Percentiles rank a stretch among this genome's conserved stretches.
These are phyloP conservation scores for Ophiocytium majus DNA, from an alignment of 352 stramenopile species.

Conservation along the genomic window DNA sequence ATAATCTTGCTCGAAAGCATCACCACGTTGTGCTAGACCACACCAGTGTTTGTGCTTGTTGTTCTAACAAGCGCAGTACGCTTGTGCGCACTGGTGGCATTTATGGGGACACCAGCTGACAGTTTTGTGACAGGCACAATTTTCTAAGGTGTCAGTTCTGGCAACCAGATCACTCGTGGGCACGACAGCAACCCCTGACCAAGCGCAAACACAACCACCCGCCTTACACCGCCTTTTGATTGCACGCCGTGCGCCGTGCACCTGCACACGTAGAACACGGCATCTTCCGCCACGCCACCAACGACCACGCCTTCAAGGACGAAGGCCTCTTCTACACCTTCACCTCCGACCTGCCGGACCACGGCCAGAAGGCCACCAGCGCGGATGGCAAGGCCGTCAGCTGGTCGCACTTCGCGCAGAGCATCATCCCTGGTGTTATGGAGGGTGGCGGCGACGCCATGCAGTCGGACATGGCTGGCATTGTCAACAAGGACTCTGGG, in stretches of 20 bases:
- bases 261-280: slow-evolving; percentile 27
- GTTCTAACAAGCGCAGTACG: background rate
- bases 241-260: too few species aligned
- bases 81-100: background rate
- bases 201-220: background rate
- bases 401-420: slow-evolving; percentile 21
- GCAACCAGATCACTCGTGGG: too few species aligned
- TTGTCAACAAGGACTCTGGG: slow-evolving; percentile 34
- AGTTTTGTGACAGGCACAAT: background rate
- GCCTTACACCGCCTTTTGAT: background rate
- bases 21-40: background rate
- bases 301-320: slow-evolving; percentile 49
- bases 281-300: slow-evolving; percentile 44
- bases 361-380: slow-evolving; percentile 32
- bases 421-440: slow-evolving; percentile 42
- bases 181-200: background rate
- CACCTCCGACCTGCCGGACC: slow-evolving; percentile 26
- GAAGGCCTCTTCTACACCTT: slow-evolving; percentile 46
- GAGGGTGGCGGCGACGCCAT: slow-evolving; percentile 18
- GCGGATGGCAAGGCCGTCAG: background rate
- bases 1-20: background rate
- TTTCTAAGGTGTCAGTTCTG: too few species aligned
- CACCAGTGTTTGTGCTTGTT: background rate
- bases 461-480: slow-evolving; percentile 27
- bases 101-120: background rate